Conservation (phyloP, 257 asterid species). For the Ajuga chamaepitys region DNA sequence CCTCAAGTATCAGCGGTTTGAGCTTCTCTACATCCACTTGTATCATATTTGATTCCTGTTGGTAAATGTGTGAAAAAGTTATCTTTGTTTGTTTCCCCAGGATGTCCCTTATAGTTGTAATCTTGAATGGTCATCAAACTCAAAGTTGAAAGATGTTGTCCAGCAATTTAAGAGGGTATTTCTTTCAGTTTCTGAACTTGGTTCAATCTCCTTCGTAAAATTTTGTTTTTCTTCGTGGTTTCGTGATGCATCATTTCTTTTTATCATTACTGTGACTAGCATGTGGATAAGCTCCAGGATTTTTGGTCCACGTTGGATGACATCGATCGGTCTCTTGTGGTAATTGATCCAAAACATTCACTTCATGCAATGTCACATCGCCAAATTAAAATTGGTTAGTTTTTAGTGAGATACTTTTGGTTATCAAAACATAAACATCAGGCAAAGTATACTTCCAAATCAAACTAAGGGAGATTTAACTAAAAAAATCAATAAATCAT, state of each 20-base stretch:
- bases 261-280: slow-evolving; percentile 30
- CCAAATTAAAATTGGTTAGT: slow-evolving; percentile 53
- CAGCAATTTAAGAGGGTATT: slow-evolving; percentile 59
- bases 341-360: slow-evolving; percentile 41
- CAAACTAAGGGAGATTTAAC: slow-evolving; percentile 27
- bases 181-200: not conserved
- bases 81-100: slow-evolving; percentile 26
- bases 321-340: slow-evolving; percentile 51
- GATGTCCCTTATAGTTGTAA: slow-evolving; percentile 51
- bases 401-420: not conserved
- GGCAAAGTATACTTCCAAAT: slow-evolving; percentile 50
- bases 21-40: slow-evolving; percentile 14
- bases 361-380: slow-evolving; percentile 49
- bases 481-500: not conserved
- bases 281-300: slow-evolving; percentile 56
- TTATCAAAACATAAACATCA: slow-evolving; percentile 20
- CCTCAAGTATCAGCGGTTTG: slow-evolving; percentile 69
- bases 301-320: slow-evolving; percentile 66
- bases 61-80: not conserved
- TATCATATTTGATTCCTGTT: not conserved
- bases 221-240: not conserved
- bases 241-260: slow-evolving; percentile 8
- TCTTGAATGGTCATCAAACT: slow-evolving; percentile 52
- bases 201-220: not conserved
- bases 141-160: slow-evolving; percentile 48